Evolutionary conservation across 2,329 filamentous ascomycete genomes (phyloP), one percentile per base, ranked within the genome.

Genomic region (Raffaelea deltoideospora): DNA sequence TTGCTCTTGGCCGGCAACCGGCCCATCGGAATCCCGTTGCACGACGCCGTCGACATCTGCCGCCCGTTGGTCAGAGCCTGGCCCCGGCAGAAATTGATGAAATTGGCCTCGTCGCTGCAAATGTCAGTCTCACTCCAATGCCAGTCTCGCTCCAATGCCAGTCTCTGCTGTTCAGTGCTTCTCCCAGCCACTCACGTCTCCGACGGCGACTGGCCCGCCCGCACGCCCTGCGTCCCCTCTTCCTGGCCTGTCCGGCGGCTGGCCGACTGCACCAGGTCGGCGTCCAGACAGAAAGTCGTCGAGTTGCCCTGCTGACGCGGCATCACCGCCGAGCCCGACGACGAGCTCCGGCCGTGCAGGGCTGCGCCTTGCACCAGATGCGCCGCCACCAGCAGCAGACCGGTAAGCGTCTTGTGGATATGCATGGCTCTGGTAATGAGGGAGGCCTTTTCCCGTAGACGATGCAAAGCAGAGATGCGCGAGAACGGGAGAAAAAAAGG

Each of bases 21-120:
- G 42, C 69, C 69, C 66, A 72, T 71, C n/a, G 63, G 64, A 38
- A 72, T 65, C 41, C 65, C 63, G 48, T 72, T 74, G 53, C 70
- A 74, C 31, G 68, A 72, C 10, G 67, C 56, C 1, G 42, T 48
- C 28, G 55, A 52, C 42, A 59, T 51, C 44, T 73, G 69, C 6
- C 56, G 53, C 42, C 69, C 70, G 43, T 74, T 72, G 42, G 69
- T 74, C 38, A 67, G 47, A 3, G 58, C 63, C 49, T 67, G 61
- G 41, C 66, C 67, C 6, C 55, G 49, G 48, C 70, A 75, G 53
- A 72, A 67, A 56, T 72, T 72, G 60, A 73, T 72, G 52, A 73
- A 73, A 34, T 44, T 42, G 49, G 60, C 59, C 17, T 52, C 35
- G 41, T 69, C 63, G 29, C 62, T 67, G n/a, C n/a, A n/a, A n/a